Conservation (phyloP, 2,329 filamentous ascomycete species). For the Lojkania enalia region DNA sequence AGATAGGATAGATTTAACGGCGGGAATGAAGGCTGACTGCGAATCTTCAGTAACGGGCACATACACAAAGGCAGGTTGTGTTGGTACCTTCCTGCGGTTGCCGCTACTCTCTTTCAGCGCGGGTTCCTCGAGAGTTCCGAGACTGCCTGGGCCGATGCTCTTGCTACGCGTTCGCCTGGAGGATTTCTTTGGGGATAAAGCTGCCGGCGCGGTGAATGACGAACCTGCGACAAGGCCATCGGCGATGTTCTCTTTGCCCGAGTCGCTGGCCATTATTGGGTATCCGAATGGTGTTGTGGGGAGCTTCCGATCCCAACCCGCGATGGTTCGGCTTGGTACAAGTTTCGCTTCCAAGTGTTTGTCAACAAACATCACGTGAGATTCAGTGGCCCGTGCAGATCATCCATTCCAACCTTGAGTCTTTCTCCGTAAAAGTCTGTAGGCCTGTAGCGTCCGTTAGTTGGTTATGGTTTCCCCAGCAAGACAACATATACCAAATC, state of each 20-base stretch:
- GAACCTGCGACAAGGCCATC: conserved; percentile 41
- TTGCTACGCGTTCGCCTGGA: conserved; percentile 71
- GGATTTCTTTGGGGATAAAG: conserved; percentile 36
- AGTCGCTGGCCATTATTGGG: conserved; percentile 32
- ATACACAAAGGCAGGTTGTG: not conserved
- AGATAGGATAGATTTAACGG: conserved; percentile 59
- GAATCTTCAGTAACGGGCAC: conserved; percentile 19
- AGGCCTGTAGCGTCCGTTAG: no score
- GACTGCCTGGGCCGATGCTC: conserved; percentile 88
- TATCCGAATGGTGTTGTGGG: no score
- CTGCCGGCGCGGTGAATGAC: conserved; percentile 28
- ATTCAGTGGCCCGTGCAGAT: no score
- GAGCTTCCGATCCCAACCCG: no score
- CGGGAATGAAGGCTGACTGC: conserved; percentile 52
- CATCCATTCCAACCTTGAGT: no score
- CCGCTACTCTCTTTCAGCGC: conserved; percentile 70
- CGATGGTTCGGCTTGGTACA: no score
- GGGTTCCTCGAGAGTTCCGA: conserved; percentile 86
- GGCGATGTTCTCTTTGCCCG: conserved; percentile 73
- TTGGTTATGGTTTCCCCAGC: no score
- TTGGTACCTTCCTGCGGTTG: conserved; percentile 75
- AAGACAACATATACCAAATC: no score
- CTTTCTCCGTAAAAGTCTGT: no score
- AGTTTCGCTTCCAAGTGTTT: no score
- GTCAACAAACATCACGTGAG: no score